Percentiles rank a stretch among this genome's conserved stretches.
Evolutionary conservation across 2,329 filamentous ascomycete genomes (phyloP).

Genomic region (Monilinia aucupariae): DNA sequence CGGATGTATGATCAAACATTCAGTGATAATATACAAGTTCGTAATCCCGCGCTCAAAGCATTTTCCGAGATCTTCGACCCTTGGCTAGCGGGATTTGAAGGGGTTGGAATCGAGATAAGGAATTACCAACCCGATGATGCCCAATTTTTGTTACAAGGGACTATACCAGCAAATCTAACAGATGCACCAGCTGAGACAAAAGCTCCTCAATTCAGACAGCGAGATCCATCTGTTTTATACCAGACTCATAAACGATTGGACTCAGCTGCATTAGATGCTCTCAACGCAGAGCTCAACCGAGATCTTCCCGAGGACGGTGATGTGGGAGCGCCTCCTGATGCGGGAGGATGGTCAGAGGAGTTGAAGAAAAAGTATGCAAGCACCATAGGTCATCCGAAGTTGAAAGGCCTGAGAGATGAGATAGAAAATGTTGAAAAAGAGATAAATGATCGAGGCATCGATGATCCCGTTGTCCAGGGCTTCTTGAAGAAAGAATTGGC

Average conservation of each 20-base stretch:
- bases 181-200: background rate
- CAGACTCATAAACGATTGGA: background rate
- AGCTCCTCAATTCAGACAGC: conserved; percentile 2
- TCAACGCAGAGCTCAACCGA: conserved; percentile 5
- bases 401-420: background rate
- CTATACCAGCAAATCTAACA: background rate
- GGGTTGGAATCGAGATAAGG: conserved; percentile 9
- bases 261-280: background rate
- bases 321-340: background rate
- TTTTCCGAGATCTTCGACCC: conserved; percentile 1
- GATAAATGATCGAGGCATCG: background rate
- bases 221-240: conserved; percentile 11
- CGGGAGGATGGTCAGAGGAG: background rate
- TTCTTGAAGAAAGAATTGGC: background rate
- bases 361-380: background rate
- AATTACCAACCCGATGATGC: background rate
- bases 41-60: background rate
- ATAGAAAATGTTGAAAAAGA: background rate
- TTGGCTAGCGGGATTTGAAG: conserved; percentile 11
- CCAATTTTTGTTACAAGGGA: background rate
- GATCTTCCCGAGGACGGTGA: conserved; percentile 1
- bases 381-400: background rate
- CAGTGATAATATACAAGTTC: background rate
- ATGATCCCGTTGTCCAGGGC: background rate
- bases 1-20: conserved; percentile 12